phyloP scores from a whole-genome alignment of 441 rosid genomes.

The Hura crepitans region DNA sequence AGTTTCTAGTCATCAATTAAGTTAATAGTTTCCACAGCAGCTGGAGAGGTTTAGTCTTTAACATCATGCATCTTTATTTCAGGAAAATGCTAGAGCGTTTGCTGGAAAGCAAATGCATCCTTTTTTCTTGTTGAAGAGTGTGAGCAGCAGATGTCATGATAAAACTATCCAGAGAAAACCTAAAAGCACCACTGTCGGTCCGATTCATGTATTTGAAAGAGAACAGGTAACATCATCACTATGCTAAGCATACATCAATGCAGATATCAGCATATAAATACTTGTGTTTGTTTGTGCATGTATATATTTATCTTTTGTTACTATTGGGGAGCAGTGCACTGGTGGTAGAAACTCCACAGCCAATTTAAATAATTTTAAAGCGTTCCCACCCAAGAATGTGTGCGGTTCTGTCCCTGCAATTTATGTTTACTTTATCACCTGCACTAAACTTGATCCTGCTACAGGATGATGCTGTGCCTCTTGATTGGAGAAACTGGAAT shows the following conservation, averaged over 20 bases:
- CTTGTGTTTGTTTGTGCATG: too few relatives aligned
- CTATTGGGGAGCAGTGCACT: not conserved
- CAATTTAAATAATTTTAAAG: not conserved
- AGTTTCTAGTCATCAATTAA: not conserved
- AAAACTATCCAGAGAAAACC: conserved; percentile 31
- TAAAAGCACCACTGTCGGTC: conserved; percentile 43
- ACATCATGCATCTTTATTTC: conserved; percentile 22
- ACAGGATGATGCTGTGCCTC: conserved; percentile 41
- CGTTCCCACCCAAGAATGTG: not conserved
- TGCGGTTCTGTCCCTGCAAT: not conserved
- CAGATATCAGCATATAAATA: too few relatives aligned
- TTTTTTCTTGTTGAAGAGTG: conserved; percentile 60
- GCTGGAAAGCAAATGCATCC: conserved; percentile 83
- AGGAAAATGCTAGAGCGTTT: conserved; percentile 70
- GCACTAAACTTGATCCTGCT: conserved; percentile 15
- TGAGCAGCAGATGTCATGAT: conserved; percentile 47
- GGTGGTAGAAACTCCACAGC: not conserved
- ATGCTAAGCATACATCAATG: not conserved
- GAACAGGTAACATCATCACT: conserved; percentile 41
- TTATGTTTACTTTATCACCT: conserved; percentile 3
- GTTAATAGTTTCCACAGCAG: not conserved
- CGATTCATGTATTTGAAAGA: conserved; percentile 85
- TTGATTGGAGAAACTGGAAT: conserved; percentile 79
- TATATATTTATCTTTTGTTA: not conserved
- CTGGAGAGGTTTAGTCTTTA: not conserved